phyloP scores from a whole-genome alignment of 2,329 filamentous ascomycete species.

The Exophiala mesophila region DNA sequence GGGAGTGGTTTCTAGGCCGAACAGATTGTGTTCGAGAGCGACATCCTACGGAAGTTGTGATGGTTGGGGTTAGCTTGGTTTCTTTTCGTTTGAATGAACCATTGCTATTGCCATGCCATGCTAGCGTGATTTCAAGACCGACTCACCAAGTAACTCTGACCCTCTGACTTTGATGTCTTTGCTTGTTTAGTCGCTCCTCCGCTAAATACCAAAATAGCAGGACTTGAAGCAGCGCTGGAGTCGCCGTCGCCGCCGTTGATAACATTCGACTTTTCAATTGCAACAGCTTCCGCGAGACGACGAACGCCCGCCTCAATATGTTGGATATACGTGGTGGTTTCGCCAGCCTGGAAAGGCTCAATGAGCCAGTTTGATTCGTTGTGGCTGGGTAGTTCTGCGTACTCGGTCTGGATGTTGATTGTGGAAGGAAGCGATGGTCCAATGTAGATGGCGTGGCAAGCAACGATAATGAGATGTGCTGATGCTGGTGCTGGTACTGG shows the following conservation, averaged over 20 bases:
- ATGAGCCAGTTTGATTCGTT: conserved; percentile 53
- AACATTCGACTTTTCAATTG: too few relatives aligned
- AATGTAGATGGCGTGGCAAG: conserved; percentile 76
- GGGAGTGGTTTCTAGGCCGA: conserved; percentile 11
- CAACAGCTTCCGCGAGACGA: conserved; percentile 33
- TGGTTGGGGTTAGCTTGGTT: neutral
- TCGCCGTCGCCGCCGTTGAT: neutral
- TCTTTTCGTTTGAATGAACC: too few relatives aligned
- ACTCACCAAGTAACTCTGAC: conserved; percentile 21
- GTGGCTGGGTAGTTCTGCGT: neutral
- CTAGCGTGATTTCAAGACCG: too few relatives aligned
- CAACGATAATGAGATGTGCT: conserved; percentile 68
- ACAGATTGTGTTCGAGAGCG: conserved; percentile 15
- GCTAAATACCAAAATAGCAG: conserved; percentile 62
- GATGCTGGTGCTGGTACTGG: neutral
- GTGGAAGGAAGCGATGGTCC: conserved; percentile 49
- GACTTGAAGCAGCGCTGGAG: conserved; percentile 32
- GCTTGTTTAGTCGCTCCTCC: conserved; percentile 48
- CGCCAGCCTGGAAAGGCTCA: conserved; percentile 69
- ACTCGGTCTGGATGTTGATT: conserved; percentile 29
- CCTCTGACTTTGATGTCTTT: conserved; percentile 12
- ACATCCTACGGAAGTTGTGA: conserved; percentile 7
- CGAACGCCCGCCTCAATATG: conserved; percentile 65
- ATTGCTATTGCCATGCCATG: too few relatives aligned
- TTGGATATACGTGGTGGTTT: conserved; percentile 72